These are phyloP conservation scores for Fusarium cyanostomum DNA, from an alignment of 2,329 filamentous ascomycete genomes.

Conservation along the genomic window DNA sequence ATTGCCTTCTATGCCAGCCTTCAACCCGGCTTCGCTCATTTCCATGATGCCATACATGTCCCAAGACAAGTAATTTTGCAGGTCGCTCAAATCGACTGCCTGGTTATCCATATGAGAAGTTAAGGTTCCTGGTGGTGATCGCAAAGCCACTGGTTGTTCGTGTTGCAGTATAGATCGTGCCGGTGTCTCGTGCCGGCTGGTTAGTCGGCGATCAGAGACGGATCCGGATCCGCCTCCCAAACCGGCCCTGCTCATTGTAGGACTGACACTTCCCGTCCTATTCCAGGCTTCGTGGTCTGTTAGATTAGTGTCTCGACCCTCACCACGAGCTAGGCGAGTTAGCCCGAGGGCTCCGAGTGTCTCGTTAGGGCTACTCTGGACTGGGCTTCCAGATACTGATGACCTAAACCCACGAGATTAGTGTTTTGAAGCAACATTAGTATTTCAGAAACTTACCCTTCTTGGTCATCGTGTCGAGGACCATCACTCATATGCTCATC, in stretches of 20 bases:
- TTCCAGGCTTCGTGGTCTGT: constrained; percentile 20
- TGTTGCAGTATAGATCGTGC: constrained; percentile 49
- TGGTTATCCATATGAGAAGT: constrained; percentile 46
- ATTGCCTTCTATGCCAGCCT: constrained; percentile 49
- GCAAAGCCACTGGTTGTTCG: constrained; percentile 47
- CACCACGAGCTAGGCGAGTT: constrained; percentile 36
- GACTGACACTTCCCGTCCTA: constrained; percentile 24
- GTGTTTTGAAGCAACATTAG: not conserved
- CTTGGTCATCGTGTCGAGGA: constrained; percentile 24
- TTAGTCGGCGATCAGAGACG: constrained; percentile 17
- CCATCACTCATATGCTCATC: constrained; percentile 43
- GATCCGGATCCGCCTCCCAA: constrained; percentile 26
- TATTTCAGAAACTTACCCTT: constrained; percentile 22
- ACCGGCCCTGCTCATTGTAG: constrained; percentile 16
- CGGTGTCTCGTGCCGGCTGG: constrained; percentile 34
- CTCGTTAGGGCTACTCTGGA: constrained; percentile 33
- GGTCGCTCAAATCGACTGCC: constrained; percentile 51
- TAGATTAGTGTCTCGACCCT: constrained; percentile 33
- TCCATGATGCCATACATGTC: constrained; percentile 55
- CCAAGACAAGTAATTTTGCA: constrained; percentile 53
- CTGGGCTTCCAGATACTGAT: constrained; percentile 29
- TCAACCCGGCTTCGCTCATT: constrained; percentile 50
- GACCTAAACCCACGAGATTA: constrained; percentile 28
- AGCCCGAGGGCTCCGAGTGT: constrained; percentile 36
- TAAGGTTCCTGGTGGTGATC: constrained; percentile 32